phyloP scores from a whole-genome alignment of 371 early-diverging fungal genomes.

The Mucor sp. region DNA sequence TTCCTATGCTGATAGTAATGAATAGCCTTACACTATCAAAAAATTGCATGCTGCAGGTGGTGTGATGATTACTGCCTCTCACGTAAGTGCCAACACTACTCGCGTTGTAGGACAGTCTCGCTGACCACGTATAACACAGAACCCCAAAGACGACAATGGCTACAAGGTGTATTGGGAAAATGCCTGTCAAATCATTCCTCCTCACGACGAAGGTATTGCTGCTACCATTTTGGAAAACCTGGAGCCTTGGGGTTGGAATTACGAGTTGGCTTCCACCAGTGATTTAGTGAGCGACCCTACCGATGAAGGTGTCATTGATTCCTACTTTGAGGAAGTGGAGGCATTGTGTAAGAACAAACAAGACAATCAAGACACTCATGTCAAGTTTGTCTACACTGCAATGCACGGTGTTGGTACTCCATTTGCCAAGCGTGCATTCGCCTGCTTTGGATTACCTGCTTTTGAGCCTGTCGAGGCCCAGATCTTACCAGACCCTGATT shows the following conservation, averaged over 20 bases:
- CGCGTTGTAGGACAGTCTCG: not conserved
- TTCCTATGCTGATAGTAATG: not conserved
- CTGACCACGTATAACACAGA: conserved; percentile 33
- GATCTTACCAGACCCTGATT: conserved; percentile 85
- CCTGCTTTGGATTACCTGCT: conserved; percentile 66
- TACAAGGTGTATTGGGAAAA: conserved; percentile 97
- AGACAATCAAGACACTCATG: conserved; percentile 49
- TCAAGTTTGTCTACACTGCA: conserved; percentile 89
- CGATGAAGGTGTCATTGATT: conserved; percentile 59
- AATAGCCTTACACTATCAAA: conserved; percentile 81
- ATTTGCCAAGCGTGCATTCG: conserved; percentile 74
- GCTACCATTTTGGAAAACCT: conserved; percentile 68
- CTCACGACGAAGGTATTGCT: conserved; percentile 86
- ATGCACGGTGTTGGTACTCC: conserved; percentile 96
- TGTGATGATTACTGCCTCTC: conserved; percentile 98
- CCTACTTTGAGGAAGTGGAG: conserved; percentile 71
- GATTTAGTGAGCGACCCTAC: conserved; percentile 56
- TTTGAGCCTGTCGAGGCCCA: conserved; percentile 72
- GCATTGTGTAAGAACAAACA: conserved; percentile 43
- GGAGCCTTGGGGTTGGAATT: conserved; percentile 82
- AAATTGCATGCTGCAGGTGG: conserved; percentile 82
- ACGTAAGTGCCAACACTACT: conserved; percentile 43
- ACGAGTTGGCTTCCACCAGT: conserved; percentile 55
- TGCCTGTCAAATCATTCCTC: conserved; percentile 92
- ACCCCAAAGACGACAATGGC: conserved; percentile 98